phyloP scores from a whole-genome alignment of 768 basidiomycete genomes.

The Termitomyces sp. region DNA sequence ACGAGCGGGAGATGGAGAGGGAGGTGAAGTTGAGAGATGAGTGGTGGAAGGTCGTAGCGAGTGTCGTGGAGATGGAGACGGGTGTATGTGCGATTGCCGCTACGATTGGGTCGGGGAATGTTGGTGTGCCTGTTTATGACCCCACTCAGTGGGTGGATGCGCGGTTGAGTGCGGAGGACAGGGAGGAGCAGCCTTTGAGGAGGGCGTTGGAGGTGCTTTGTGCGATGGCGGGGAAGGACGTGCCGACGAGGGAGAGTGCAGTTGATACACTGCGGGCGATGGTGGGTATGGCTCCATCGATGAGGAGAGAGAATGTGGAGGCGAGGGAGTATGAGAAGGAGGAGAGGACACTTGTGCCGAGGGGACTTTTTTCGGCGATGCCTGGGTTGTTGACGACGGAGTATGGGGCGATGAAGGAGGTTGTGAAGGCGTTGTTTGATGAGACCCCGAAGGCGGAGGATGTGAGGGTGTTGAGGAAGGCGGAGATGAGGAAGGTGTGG shows the following conservation, averaged over 20 bases:
- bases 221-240: conserved; percentile 56
- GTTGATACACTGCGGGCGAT: conserved; percentile 49
- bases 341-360: conserved; percentile 45
- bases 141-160: conserved; percentile 1
- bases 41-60: conserved; percentile 48
- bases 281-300: conserved; percentile 21
- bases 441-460: conserved; percentile 53
- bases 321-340: conserved; percentile 13
- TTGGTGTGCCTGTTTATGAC: conserved; percentile 14
- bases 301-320: neutral
- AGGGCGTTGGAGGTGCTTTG: conserved; percentile 51
- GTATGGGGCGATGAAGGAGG: conserved; percentile 42
- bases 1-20: conserved; percentile 27
- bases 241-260: conserved; percentile 51
- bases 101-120: conserved; percentile 15
- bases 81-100: conserved; percentile 19
- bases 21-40: conserved; percentile 20
- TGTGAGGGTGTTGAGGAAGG: conserved; percentile 53
- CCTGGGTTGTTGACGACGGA: conserved; percentile 58
- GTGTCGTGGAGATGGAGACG: conserved; percentile 30
- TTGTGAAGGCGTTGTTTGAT: conserved; percentile 52
- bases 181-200: conserved; percentile 41
- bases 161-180: conserved; percentile 34
- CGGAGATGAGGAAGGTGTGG: conserved; percentile 56
- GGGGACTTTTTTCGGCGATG: conserved; percentile 52